Evolutionary conservation across 805 yeast species (phyloP).

Genomic region (Hanseniaspora hatyaiensis): DNA sequence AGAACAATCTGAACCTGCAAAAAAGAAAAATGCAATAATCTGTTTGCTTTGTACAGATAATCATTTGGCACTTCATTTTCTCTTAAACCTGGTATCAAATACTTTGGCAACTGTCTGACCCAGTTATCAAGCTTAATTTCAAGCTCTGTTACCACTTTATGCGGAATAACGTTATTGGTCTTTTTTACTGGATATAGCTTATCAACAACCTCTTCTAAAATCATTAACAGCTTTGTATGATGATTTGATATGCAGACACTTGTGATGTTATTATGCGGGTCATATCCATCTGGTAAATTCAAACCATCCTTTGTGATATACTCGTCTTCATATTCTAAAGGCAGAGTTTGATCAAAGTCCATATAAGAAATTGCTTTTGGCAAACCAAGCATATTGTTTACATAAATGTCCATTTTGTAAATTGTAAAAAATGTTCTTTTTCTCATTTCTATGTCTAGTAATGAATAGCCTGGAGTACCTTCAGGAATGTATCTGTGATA

Average conservation of each 20-base stretch:
- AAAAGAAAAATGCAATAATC: slow-evolving; percentile 59
- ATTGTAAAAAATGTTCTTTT: slow-evolving; percentile 82
- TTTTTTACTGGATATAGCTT: slow-evolving; percentile 51
- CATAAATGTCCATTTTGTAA: slow-evolving; percentile 81
- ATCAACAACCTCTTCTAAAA: slow-evolving; percentile 59
- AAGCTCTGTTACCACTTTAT: slow-evolving; percentile 47
- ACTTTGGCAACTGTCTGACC: slow-evolving; percentile 59
- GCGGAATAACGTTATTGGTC: slow-evolving; percentile 27
- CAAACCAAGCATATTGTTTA: slow-evolving; percentile 76
- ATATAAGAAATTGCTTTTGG: slow-evolving; percentile 67
- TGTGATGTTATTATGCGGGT: slow-evolving; percentile 29
- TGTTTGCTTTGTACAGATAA: slow-evolving; percentile 46
- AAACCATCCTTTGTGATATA: slow-evolving; percentile 55
- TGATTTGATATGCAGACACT: slow-evolving; percentile 54
- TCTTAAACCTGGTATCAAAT: slow-evolving; percentile 47
- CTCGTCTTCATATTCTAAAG: slow-evolving; percentile 76
- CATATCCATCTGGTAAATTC: slow-evolving; percentile 15
- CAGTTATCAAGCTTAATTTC: slow-evolving; percentile 65
- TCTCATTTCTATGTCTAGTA: slow-evolving; percentile 73
- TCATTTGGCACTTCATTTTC: slow-evolving; percentile 31
- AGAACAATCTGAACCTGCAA: slow-evolving; percentile 73
- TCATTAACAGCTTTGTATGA: slow-evolving; percentile 63
- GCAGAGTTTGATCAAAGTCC: slow-evolving; percentile 79
- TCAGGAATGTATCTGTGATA: slow-evolving; percentile 60
- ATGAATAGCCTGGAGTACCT: slow-evolving; percentile 34